Evolutionary conservation across 768 basidiomycete species (phyloP).

Genomic region (Amanita inopinata): DNA sequence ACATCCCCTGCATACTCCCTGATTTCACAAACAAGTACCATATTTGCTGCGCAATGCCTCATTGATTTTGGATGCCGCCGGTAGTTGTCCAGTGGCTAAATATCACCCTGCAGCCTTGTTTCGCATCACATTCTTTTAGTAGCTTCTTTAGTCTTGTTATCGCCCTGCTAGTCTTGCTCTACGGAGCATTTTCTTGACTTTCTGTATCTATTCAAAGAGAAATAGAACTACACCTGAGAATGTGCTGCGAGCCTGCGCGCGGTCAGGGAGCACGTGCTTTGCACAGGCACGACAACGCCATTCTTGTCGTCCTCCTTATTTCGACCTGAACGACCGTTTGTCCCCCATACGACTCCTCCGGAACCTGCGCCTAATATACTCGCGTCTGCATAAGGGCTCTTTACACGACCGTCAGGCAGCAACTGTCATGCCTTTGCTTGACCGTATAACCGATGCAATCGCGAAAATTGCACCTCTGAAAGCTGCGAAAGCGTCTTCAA

Average conservation of each 20-base stretch:
- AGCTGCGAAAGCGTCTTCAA: constrained; percentile 27
- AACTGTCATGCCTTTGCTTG: constrained; percentile 43
- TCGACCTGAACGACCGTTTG: too few species aligned
- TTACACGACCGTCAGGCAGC: not conserved
- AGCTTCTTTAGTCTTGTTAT: too few species aligned
- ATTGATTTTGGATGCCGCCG: too few species aligned
- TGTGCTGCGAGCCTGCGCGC: not conserved
- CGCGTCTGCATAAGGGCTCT: too few species aligned
- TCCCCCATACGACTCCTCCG: too few species aligned
- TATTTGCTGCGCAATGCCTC: not conserved
- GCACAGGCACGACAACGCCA: too few species aligned
- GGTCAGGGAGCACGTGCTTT: not conserved
- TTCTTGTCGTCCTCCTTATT: not conserved
- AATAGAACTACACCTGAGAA: not conserved
- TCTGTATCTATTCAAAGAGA: not conserved
- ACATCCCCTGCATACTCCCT: not conserved
- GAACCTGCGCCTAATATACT: too few species aligned
- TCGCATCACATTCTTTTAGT: too few species aligned
- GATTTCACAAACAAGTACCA: too few species aligned
- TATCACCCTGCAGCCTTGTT: too few species aligned
- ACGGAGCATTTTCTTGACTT: constrained; percentile 2
- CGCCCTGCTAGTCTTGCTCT: too few species aligned
- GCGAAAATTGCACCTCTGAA: constrained; percentile 37
- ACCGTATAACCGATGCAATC: constrained; percentile 44
- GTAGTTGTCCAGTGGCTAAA: too few species aligned